Evolutionary conservation across 2,329 filamentous ascomycete genomes (phyloP), one percentile per base, ranked within the genome.

Genomic region (Didymellaceae sp.): DNA sequence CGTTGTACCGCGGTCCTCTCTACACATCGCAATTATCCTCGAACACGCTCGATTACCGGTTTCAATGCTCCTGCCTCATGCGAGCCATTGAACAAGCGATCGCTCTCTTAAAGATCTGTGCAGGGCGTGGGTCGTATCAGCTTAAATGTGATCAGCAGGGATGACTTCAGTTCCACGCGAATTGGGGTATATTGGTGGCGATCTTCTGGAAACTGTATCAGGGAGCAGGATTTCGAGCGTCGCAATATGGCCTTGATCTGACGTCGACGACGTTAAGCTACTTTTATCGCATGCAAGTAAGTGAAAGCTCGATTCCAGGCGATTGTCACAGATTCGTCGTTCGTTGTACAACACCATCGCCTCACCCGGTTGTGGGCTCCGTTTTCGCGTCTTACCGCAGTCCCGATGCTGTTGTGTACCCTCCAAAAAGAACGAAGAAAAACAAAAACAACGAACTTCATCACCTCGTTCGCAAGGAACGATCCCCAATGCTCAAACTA

Each of bases 1-100:
- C 57, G 64, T 67, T 67, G 58, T 59, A 67, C 65, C 11, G 35
- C 52, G 21, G 46, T 51, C 55, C 51, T 54, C 41, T 41, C 52
- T 34, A 22, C 33, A 48, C 43, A 52, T 49, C 54, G 47, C 26
- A 48, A 46, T 45, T 32, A 53, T 57, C 43, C 55, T 52, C 37
- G 58, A 57, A 53, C 50, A 59, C 45, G 45, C 37, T 47, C 45
- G 50, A 43, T n/a, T n/a, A 46, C 47, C 42, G 44, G 37, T 22
- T 46, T n/a, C 46, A 52, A 37, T 59, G 48, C 35, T 47, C 46
- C 48, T 47, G 54, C 44, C 49, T 60, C 49, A 59, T 54, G 52
- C 50, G 49, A 55, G 38, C 48, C 44, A 45, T 55, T 54, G 31
- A n/a, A 28, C 41, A 50, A 52, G 41, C 53, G 45, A 54, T 48